phyloP scores from a whole-genome alignment of 495 filamentous ascomycete species.

The Haplographium delicatum region DNA sequence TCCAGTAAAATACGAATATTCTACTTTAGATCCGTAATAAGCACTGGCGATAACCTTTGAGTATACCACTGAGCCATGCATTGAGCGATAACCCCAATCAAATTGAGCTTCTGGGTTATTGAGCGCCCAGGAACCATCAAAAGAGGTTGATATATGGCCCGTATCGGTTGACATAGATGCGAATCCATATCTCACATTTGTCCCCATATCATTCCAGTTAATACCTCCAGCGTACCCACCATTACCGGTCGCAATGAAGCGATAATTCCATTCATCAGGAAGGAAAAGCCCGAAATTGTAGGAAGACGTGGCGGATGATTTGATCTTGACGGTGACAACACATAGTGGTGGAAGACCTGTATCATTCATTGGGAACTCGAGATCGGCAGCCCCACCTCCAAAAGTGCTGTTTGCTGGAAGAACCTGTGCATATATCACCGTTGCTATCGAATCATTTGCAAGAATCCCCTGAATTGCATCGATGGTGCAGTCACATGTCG shows the following conservation, averaged over 20 bases:
- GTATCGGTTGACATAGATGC: constrained; percentile 51
- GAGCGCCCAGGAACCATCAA: constrained; percentile 41
- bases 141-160: constrained; percentile 41
- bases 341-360: constrained; percentile 43
- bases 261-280: constrained; percentile 45
- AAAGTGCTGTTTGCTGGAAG: constrained; percentile 4
- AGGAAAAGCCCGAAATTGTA: constrained; percentile 48
- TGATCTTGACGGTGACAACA: constrained; percentile 41
- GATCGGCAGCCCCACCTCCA: not conserved
- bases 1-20: constrained; percentile 48
- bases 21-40: constrained; percentile 39
- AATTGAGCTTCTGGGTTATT: constrained; percentile 31
- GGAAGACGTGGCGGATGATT: constrained; percentile 34
- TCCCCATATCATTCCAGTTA: constrained; percentile 49
- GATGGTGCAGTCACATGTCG: too few species aligned
- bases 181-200: constrained; percentile 40
- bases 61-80: constrained; percentile 42
- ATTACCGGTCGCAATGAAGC: constrained; percentile 45
- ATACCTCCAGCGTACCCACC: constrained; percentile 48
- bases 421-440: too few species aligned
- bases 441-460: too few species aligned
- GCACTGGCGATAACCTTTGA: constrained; percentile 30
- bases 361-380: constrained; percentile 32
- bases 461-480: too few species aligned
- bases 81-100: constrained; percentile 45